Evolutionary conservation across 768 basidiomycete species (phyloP).

Genomic region (Roridomyces roridus): DNA sequence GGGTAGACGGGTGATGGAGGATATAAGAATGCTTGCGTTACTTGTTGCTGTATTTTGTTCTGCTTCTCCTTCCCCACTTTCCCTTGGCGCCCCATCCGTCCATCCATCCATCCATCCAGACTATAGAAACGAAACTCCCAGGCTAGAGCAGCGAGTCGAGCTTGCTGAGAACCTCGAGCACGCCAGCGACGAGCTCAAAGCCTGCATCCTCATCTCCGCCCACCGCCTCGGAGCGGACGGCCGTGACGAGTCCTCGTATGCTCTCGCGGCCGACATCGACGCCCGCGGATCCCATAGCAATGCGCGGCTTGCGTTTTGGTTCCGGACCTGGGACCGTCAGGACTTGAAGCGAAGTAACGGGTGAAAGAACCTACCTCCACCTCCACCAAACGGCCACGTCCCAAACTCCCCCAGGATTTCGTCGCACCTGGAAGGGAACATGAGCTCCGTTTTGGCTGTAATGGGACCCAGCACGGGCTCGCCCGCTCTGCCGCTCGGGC

Average conservation of each 20-base stretch:
- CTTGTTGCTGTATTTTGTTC: no score
- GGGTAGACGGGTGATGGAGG: background rate
- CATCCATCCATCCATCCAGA: background rate
- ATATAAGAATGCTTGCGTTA: no score
- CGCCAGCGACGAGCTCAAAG: slow-evolving; percentile 91
- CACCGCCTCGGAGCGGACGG: slow-evolving; percentile 74
- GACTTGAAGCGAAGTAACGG: background rate
- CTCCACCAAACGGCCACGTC: slow-evolving; percentile 83
- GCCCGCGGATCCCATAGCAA: slow-evolving; percentile 61
- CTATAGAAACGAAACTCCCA: background rate
- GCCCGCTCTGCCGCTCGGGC: background rate
- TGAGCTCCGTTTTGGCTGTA: background rate
- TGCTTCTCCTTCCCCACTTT: no score
- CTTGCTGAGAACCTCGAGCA: slow-evolving; percentile 91
- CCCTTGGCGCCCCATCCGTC: background rate
- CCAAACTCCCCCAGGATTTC: slow-evolving; percentile 93
- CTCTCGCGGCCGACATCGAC: slow-evolving; percentile 63
- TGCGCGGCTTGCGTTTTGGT: slow-evolving; percentile 38
- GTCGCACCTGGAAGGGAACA: slow-evolving; percentile 57
- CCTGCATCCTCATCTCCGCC: slow-evolving; percentile 78
- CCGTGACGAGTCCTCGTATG: slow-evolving; percentile 75
- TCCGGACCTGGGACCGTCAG: slow-evolving; percentile 3
- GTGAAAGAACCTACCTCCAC: slow-evolving; percentile 14
- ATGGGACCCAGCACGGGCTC: no score
- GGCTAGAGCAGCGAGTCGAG: slow-evolving; percentile 82